Evolutionary conservation across 352 stramenopile genomes (phyloP).

Genomic region (Nothophytophthora sp.): DNA sequence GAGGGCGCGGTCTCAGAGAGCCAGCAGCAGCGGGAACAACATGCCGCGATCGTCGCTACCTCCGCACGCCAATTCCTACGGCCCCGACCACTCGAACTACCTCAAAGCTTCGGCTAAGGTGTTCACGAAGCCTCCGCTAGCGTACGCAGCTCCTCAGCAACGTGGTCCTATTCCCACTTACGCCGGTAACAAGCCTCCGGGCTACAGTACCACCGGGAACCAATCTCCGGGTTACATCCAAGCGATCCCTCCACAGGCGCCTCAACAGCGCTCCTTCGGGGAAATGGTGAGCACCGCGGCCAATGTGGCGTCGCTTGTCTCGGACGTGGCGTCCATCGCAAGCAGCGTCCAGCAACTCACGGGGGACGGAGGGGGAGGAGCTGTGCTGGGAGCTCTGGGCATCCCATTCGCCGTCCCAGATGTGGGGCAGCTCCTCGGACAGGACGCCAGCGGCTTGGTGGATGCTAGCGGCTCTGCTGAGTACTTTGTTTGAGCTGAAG

Average conservation of each 20-base stretch:
- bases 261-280: constrained; percentile 18
- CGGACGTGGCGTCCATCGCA: constrained; percentile 21
- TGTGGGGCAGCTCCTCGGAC: constrained; percentile 14
- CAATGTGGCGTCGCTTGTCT: constrained; percentile 23
- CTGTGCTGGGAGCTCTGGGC: not conserved
- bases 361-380: constrained; percentile 11
- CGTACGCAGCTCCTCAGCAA: constrained; percentile 9
- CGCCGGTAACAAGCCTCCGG: too few species aligned
- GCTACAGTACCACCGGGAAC: too few species aligned
- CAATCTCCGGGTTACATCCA: constrained; percentile 16
- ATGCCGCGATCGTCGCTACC: constrained; percentile 3
- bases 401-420: constrained; percentile 22
- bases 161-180: too few species aligned
- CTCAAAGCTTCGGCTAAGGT: constrained; percentile 1
- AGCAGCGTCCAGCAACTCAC: constrained; percentile 24
- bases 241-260: constrained; percentile 13
- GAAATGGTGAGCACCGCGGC: constrained; percentile 26
- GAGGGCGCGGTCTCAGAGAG: constrained; percentile 16
- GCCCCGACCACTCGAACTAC: constrained; percentile 17
- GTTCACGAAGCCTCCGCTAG: constrained; percentile 5
- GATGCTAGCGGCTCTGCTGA: too few species aligned
- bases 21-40: constrained; percentile 2
- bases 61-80: constrained; percentile 19
- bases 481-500: too few species aligned
- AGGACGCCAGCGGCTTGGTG: constrained; percentile 13